Evolutionary conservation across 345 rosid species (phyloP).

Genomic region (Moricandia arvensis): DNA sequence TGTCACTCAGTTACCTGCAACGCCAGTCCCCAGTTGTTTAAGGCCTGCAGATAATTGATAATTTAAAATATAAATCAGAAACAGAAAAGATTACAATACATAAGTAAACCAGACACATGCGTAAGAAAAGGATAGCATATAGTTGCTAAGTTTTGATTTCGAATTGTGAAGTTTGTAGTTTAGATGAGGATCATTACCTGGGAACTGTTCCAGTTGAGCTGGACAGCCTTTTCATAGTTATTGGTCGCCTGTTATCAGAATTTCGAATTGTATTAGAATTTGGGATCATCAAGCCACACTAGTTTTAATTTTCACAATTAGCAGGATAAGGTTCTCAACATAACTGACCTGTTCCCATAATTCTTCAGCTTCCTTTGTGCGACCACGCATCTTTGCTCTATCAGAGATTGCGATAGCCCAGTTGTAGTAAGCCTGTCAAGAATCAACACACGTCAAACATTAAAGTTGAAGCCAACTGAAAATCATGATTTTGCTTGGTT

Average conservation of each 20-base stretch:
- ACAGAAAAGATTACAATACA: slow-evolving; percentile 1
- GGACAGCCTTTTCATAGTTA: slow-evolving; percentile 94
- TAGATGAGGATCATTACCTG: slow-evolving; percentile 52
- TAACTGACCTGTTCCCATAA: slow-evolving; percentile 81
- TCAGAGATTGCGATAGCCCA: slow-evolving; percentile 99
- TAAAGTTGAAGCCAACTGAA: slow-evolving; percentile 11
- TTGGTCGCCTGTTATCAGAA: slow-evolving; percentile 73
- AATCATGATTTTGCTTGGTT: neutral
- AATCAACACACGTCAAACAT: slow-evolving; percentile 17
- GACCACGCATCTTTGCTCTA: slow-evolving; percentile 99
- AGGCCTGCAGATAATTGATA: slow-evolving; percentile 62
- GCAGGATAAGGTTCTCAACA: neutral
- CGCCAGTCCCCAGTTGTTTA: slow-evolving; percentile 98
- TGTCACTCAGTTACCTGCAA: slow-evolving; percentile 60
- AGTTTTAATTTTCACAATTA: neutral
- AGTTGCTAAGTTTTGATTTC: slow-evolving; percentile 7
- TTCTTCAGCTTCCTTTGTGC: slow-evolving; percentile 99
- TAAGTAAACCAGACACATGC: neutral
- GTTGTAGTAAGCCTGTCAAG: slow-evolving; percentile 88
- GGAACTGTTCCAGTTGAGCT: slow-evolving; percentile 98
- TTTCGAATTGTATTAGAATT: neutral
- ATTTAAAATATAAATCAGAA: slow-evolving; percentile 11
- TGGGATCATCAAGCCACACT: slow-evolving; percentile 9
- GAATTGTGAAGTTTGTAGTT: neutral
- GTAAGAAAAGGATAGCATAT: neutral